phyloP scores from a whole-genome alignment of 2,329 filamentous ascomycete species.

The Neonectria ditissima region DNA sequence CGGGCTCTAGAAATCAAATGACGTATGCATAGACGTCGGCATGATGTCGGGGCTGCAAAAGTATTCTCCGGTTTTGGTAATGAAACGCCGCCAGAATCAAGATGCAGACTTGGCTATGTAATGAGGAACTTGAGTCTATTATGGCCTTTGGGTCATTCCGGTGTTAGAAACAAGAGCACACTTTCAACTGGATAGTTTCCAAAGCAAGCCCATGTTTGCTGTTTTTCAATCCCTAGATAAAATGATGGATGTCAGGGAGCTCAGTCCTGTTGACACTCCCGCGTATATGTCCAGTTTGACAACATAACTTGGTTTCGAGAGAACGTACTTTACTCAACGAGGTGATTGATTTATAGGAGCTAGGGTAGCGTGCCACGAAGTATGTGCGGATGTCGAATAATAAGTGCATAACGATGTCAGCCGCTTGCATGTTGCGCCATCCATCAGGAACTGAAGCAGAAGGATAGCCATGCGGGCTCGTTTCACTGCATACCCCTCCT shows the following conservation, averaged over 20 bases:
- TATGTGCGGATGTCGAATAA: not conserved
- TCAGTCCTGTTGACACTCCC: constrained; percentile 6
- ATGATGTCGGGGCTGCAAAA: not conserved
- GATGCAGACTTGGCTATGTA: not conserved
- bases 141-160: not conserved
- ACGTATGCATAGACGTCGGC: not conserved
- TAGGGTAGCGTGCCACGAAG: not conserved
- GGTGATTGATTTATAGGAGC: not conserved
- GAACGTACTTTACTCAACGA: constrained; percentile 1
- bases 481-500: not conserved
- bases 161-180: too few relatives aligned
- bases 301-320: not conserved
- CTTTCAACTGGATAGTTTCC: not conserved
- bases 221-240: too few relatives aligned
- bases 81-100: not conserved
- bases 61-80: not conserved
- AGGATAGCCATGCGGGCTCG: not conserved
- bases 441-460: not conserved
- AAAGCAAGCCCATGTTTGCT: not conserved
- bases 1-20: not conserved
- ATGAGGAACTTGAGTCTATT: too few relatives aligned
- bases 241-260: too few relatives aligned
- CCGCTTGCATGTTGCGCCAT: not conserved
- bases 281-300: not conserved
- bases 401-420: constrained; percentile 2